Conservation (phyloP, 2,329 filamentous ascomycete species). For the Fusarium longipes region DNA sequence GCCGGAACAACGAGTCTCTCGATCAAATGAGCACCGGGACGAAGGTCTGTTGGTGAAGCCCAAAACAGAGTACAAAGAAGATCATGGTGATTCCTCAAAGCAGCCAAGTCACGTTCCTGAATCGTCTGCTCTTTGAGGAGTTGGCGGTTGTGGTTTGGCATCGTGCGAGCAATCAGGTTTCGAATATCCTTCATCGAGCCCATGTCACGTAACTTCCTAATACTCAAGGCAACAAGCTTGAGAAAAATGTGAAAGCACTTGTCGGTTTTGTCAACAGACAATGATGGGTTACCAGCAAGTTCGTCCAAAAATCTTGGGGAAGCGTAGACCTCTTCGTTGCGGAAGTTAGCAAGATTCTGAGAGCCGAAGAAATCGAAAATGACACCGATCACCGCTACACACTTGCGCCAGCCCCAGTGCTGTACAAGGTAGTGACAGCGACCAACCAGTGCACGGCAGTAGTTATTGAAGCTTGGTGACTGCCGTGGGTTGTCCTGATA, state of each 20-base stretch:
- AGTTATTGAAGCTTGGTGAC: constrained; percentile 72
- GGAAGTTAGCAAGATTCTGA: constrained; percentile 69
- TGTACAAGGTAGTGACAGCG: constrained; percentile 72
- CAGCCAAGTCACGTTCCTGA: constrained; percentile 69
- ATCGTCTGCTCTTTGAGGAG: constrained; percentile 72
- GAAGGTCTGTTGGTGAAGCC: constrained; percentile 66
- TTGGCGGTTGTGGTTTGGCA: constrained; percentile 74
- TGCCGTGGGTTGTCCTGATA: constrained; percentile 68
- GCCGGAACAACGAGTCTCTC: constrained; percentile 69
- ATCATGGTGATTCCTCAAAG: constrained; percentile 75
- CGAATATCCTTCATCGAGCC: constrained; percentile 66
- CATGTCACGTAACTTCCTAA: constrained; percentile 62
- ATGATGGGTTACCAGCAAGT: constrained; percentile 58
- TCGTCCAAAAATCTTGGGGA: constrained; percentile 72
- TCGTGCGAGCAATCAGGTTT: constrained; percentile 69
- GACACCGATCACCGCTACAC: constrained; percentile 66
- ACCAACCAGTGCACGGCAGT: constrained; percentile 68
- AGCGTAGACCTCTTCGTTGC: constrained; percentile 71
- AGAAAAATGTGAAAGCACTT: constrained; percentile 75
- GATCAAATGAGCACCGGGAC: constrained; percentile 65
- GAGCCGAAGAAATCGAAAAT: constrained; percentile 77
- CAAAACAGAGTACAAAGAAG: constrained; percentile 74
- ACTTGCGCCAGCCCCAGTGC: constrained; percentile 74
- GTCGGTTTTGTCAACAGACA: constrained; percentile 66
- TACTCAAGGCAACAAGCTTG: constrained; percentile 70